phyloP scores from a whole-genome alignment of 495 filamentous ascomycete genomes.

The Aspergillus avenaceus region DNA sequence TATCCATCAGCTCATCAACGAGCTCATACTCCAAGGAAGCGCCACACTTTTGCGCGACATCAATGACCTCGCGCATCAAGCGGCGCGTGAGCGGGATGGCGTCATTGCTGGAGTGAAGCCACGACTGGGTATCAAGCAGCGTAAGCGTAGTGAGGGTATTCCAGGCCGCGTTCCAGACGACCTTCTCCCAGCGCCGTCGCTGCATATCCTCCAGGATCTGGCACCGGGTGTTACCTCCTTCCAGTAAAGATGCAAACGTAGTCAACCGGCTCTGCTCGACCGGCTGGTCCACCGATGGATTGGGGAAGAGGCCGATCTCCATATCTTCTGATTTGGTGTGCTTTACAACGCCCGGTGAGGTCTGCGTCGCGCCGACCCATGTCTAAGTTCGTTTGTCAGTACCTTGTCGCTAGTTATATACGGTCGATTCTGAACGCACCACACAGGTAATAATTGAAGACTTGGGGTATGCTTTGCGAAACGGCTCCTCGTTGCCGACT shows the following conservation, averaged over 20 bases:
- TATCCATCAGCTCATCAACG: constrained; percentile 36
- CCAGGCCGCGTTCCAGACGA: constrained; percentile 54
- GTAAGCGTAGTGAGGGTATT: constrained; percentile 51
- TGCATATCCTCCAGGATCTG: constrained; percentile 42
- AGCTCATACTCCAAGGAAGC: constrained; percentile 37
- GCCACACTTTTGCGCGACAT: constrained; percentile 39
- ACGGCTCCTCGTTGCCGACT: constrained; percentile 62
- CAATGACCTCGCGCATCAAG: constrained; percentile 48
- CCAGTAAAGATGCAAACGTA: constrained; percentile 35
- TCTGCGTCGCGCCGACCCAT: constrained; percentile 48
- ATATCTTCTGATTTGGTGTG: constrained; percentile 46
- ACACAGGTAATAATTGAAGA: constrained; percentile 58
- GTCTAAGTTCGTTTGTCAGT: constrained; percentile 22
- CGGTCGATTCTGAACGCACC: too few relatives aligned
- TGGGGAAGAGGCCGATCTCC: constrained; percentile 44
- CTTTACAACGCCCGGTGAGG: constrained; percentile 37
- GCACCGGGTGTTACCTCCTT: constrained; percentile 34
- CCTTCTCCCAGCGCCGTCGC: constrained; percentile 48
- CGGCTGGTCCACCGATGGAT: constrained; percentile 15
- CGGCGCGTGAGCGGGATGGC: constrained; percentile 37
- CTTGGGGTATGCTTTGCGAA: constrained; percentile 50
- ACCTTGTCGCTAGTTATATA: neutral
- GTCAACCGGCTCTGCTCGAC: constrained; percentile 30
- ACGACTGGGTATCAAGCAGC: constrained; percentile 43
- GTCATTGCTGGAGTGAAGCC: constrained; percentile 39